Base-by-base conservation (phyloP, 2,329 filamentous ascomycete species). In the Cladosporium sp. region DNA sequence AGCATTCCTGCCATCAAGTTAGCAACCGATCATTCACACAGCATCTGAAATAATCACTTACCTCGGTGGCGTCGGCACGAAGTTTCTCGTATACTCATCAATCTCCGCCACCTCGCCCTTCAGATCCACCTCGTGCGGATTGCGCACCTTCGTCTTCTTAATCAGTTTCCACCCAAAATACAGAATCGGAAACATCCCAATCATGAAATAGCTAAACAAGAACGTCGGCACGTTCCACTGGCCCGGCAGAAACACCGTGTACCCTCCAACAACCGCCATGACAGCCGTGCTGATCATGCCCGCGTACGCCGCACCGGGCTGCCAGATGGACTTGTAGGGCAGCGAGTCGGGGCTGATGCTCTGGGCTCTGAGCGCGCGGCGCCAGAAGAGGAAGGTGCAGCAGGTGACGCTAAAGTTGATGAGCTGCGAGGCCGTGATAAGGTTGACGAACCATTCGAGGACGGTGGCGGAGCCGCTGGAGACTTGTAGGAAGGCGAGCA, bases 241-340 rank as follows among this genome's bases (percentile, higher is more conserved):
- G 0, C 75, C 76, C 0, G 85, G 83, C 43, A 90, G 63, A 61
- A 91, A 92, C 1, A 91, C 86, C 0, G 83, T 78, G 57, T 90
- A 92, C 0, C 87, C 87, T 8, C 85, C 82, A 1, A 90, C 82
- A 59, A 91, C 82, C 0, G 83, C 79, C 83, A 92, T 90, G 57
- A 86, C 67, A 10, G 42, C 5, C 43, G 80, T 79, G 42, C 33
- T 46, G 0, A 72, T 65, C 5, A 89, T 70, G 0, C 81, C 83
- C 45, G 84, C 82, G 61, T 80, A 90, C 0, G 87, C 86, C 0
- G 80, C 75, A 58, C 83, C 89, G 3, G 87, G 87, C 70, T 89
- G 86, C 18, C 80, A 75, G 57, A 75, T 76, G 1, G 82, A 81
- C 57, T 77, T 82, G 70, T 88, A 89, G 0, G 86, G 85, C 16